phyloP scores from a whole-genome alignment of 2,329 filamentous ascomycete genomes.

The Colletotrichum kahawae region DNA sequence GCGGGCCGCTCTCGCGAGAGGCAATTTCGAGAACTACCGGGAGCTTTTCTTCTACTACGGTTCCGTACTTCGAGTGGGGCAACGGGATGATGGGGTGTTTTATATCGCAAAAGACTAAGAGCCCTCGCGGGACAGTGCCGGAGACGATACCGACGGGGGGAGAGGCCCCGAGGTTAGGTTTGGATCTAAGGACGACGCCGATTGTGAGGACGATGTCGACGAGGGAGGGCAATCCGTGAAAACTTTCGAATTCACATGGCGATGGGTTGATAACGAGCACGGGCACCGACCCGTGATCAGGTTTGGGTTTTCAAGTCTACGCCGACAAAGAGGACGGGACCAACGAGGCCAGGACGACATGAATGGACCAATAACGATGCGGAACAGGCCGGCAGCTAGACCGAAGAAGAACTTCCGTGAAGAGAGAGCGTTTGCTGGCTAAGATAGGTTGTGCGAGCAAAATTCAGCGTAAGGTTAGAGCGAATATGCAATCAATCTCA shows the following conservation, averaged over 20 bases:
- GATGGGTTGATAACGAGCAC: fast-evolving
- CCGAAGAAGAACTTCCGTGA: background rate
- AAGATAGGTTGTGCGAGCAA: too few relatives aligned
- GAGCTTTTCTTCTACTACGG: background rate
- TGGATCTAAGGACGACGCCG: background rate
- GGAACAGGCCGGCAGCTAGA: fast-evolving
- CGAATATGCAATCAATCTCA: too few relatives aligned
- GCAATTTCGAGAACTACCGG: background rate
- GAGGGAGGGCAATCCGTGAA: fast-evolving
- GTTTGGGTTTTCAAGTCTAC: background rate
- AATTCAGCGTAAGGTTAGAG: too few relatives aligned
- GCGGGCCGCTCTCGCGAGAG: background rate
- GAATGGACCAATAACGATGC: fast-evolving
- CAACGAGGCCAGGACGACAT: background rate
- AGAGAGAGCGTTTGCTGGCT: too few relatives aligned
- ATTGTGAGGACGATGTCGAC: background rate
- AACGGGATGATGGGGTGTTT: fast-evolving
- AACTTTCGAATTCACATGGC: background rate
- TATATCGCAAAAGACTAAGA: background rate
- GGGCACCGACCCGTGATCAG: background rate
- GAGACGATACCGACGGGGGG: fast-evolving
- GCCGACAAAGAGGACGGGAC: background rate
- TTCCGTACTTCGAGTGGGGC: background rate
- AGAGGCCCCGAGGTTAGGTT: fast-evolving
- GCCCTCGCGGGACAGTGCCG: fast-evolving